Percentiles rank a stretch among this genome's conserved stretches.
phyloP scores from a whole-genome alignment of 352 stramenopile genomes.

The Pythium pectinolyticum region DNA sequence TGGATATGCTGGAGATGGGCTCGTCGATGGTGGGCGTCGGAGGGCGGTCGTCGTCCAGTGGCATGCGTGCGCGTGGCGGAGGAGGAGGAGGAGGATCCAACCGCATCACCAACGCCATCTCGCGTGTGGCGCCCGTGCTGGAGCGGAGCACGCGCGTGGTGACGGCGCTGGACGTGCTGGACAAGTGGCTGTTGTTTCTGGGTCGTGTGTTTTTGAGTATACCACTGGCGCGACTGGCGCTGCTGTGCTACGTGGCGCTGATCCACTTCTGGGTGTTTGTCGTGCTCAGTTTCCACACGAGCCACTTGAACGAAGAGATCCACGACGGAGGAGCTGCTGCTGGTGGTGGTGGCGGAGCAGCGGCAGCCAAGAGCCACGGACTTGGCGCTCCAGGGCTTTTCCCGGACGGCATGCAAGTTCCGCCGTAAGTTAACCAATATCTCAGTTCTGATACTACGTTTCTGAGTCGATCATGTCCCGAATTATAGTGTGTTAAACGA shows the following conservation, averaged over 20 bases:
- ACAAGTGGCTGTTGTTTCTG: constrained; percentile 76
- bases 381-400: constrained; percentile 20
- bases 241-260: constrained; percentile 78
- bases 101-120: constrained; percentile 66
- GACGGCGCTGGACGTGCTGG: constrained; percentile 60
- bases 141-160: constrained; percentile 69
- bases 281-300: constrained; percentile 87
- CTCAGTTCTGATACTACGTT: constrained; percentile 26
- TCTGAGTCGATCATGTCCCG: constrained; percentile 9
- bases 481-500: background rate
- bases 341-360: constrained; percentile 21
- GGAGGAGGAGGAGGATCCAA: too few relatives aligned
- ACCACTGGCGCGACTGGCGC: constrained; percentile 67
- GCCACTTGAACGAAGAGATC: constrained; percentile 78
- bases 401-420: constrained; percentile 31
- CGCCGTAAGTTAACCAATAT: constrained; percentile 32
- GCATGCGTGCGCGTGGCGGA: constrained; percentile 44
- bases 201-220: constrained; percentile 75
- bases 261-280: constrained; percentile 87
- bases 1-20: constrained; percentile 74
- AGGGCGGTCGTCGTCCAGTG: too few relatives aligned
- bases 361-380: constrained; percentile 28
- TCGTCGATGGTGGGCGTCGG: constrained; percentile 41
- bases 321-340: too few relatives aligned
- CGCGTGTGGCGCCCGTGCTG: constrained; percentile 63